Percentiles rank a stretch among this genome's conserved stretches.
Conservation (phyloP, 805 yeast genomes). For the Nakazawaea anatomiae region DNA sequence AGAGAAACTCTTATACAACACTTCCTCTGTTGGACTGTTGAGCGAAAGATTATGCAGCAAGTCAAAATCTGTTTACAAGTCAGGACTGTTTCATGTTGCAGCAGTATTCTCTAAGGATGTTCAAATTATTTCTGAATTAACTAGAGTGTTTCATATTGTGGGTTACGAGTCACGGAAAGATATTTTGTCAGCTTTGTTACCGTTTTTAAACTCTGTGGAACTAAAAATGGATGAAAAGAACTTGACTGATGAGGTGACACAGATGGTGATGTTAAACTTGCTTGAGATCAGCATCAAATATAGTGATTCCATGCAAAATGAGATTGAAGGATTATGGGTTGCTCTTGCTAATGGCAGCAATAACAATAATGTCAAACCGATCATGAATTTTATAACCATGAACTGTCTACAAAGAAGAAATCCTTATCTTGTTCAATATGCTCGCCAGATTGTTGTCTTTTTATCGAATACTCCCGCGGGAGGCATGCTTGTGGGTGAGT, state of each 20-base stretch:
- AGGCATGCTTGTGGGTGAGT: slow-evolving; percentile 50
- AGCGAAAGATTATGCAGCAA: slow-evolving; percentile 68
- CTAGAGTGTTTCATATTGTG: slow-evolving; percentile 62
- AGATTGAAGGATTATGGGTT: slow-evolving; percentile 93
- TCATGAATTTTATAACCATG: slow-evolving; percentile 62
- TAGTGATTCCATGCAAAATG: slow-evolving; percentile 70
- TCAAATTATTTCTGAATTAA: slow-evolving; percentile 63
- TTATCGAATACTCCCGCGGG: slow-evolving; percentile 51
- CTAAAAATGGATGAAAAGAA: slow-evolving; percentile 33
- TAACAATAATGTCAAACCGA: slow-evolving; percentile 62
- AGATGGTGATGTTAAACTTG: slow-evolving; percentile 74
- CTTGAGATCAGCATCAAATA: slow-evolving; percentile 81
- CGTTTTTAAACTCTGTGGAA: slow-evolving; percentile 89
- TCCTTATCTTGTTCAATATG: slow-evolving; percentile 67
- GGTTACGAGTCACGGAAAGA: slow-evolving; percentile 62
- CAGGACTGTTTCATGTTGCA: slow-evolving; percentile 77
- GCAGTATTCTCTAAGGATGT: slow-evolving; percentile 58
- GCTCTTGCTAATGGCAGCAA: slow-evolving; percentile 78
- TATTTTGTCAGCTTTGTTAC: slow-evolving; percentile 70
- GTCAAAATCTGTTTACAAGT: slow-evolving; percentile 79
- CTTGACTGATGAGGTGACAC: slow-evolving; percentile 31
- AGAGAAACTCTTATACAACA: slow-evolving; percentile 54
- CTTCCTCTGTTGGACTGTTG: slow-evolving; percentile 49
- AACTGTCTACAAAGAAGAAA: slow-evolving; percentile 67
- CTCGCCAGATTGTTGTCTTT: slow-evolving; percentile 78